Evolutionary conservation across 495 filamentous ascomycete species (phyloP), one percentile per base, ranked within the genome.

Genomic region (Aspergillus panamensis): DNA sequence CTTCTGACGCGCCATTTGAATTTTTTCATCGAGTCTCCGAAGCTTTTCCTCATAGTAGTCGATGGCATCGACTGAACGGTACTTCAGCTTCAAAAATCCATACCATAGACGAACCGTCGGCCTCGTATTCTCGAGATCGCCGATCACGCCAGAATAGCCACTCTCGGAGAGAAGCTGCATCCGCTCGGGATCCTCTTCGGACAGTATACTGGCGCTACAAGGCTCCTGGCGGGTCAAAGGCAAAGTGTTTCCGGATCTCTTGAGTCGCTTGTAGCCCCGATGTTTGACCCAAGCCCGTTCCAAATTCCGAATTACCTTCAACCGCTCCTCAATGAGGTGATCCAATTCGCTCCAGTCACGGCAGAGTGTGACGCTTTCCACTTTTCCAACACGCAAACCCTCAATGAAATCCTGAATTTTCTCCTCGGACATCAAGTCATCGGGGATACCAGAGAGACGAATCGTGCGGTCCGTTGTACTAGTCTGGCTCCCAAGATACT

Each of bases 391-490:
- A 49, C 87, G 84, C 19, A 99, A 73, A 33, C 84, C 86, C 65
- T 99, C 91, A 19, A 99, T 82, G 54, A 96, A 88, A 21, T 91
- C 81, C 61, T 90, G 92, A 57, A 99, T 90, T 55, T 86, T 86
- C 13, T 85, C 84, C 65, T 97, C 92, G 0, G 88, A 88, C 51
- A 85, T 80, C 53, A 97, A 71, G 10, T 95, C 88, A 6, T 67
- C 69, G 0, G 95, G 95, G 32, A 99, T 92, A 2, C 92, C 92
- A 1, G 94, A 93, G 9, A 99, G 73, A 4, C 89, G 86, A 66
- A 99, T 89, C 0, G 95, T 99, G 35, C 92, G 86, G 71, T 97
- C 92, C 2, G 95, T 97, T 37, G 96, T 84, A 19, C 93, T 97
- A 8, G 89, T 92, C 68, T 97, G 92, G 31, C 85, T 89, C 2